Evolutionary conservation across 179 eudicot genomes (phyloP), one percentile per base, ranked within the genome.

Genomic region (Beta corolliflora): DNA sequence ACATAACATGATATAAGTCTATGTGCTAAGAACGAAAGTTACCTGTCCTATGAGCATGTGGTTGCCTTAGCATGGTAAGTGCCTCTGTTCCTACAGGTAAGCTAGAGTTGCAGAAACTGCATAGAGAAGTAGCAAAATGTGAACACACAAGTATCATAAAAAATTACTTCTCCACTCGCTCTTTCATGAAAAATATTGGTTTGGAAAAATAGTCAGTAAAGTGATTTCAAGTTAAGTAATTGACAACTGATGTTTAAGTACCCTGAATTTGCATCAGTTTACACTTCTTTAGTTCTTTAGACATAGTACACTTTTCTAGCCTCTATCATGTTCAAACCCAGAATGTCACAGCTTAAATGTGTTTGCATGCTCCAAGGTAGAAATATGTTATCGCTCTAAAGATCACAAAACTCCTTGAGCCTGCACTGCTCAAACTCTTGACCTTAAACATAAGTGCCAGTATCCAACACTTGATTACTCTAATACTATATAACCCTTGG

Each of bases 41-140:
- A 94, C 97, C 90, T 18, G 91, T 80, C 83, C 99, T 89, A 71
- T 88, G 91, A 60, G 90, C 94, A 81, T 93, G 93, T 79, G 87
- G 83, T 82, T 89, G 91, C 82, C 83, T 86, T 64, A 83, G 86
- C 76, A 96, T 79, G 13, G 89, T 83, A 48, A 94, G 88, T 61
- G 86, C 69, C 79, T 96, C 98, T 79, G 87, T 84, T 77, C 98
- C 98, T 67, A 77, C 70, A 14, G 91, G 82, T 75, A 85, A 68
- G 83, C 83, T 88, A 63, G 84, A 87, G 82, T 86, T 86, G 91
- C 99, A 96, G 73, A 81, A 77, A 88, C 99, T 96, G 89, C 81
- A 87, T 14, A 64, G n/a, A 81, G 50, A 21, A 58, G 29, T 7
- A 54, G 10, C 12, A n/a, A 29, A 79, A 31, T 48, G 29, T 75